Percentiles rank a stretch among this genome's conserved stretches.
phyloP scores from a whole-genome alignment of 2,329 filamentous ascomycete genomes.

The Aspergillus clavatus region DNA sequence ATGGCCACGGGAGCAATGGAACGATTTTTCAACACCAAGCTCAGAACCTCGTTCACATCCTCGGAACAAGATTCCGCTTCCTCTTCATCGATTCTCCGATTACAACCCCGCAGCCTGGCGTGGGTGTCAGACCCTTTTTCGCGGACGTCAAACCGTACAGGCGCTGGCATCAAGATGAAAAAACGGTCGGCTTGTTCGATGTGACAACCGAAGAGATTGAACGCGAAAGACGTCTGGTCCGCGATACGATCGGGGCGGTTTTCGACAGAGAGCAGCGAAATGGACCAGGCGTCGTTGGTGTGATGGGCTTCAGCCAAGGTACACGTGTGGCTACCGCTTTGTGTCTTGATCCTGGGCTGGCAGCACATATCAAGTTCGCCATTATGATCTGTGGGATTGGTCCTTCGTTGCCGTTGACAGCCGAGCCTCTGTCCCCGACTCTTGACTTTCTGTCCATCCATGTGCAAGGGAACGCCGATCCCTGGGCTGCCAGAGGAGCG shows the following conservation, averaged over 20 bases:
- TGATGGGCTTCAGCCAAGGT: conserved; percentile 1
- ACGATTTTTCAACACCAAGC: neutral
- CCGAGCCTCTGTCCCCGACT: neutral
- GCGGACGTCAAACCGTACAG: neutral
- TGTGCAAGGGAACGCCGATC: neutral
- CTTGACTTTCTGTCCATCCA: neutral
- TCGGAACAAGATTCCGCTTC: neutral
- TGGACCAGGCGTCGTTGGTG: neutral
- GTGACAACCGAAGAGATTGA: neutral
- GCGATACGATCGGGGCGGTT: neutral
- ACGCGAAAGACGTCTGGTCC: neutral
- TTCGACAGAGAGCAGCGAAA: neutral
- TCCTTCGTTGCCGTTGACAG: neutral
- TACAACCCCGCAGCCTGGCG: neutral
- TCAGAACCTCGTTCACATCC: neutral
- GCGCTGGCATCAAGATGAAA: neutral
- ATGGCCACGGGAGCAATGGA: neutral
- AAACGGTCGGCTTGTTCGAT: neutral
- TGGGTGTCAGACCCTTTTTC: neutral
- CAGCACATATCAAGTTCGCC: neutral
- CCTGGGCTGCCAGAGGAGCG: neutral
- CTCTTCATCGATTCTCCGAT: neutral
- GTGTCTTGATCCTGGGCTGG: neutral
- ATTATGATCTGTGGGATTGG: neutral
- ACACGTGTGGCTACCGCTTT: neutral